Conservation (phyloP, 2,329 filamentous ascomycete genomes). For the Fusarium albidum region DNA sequence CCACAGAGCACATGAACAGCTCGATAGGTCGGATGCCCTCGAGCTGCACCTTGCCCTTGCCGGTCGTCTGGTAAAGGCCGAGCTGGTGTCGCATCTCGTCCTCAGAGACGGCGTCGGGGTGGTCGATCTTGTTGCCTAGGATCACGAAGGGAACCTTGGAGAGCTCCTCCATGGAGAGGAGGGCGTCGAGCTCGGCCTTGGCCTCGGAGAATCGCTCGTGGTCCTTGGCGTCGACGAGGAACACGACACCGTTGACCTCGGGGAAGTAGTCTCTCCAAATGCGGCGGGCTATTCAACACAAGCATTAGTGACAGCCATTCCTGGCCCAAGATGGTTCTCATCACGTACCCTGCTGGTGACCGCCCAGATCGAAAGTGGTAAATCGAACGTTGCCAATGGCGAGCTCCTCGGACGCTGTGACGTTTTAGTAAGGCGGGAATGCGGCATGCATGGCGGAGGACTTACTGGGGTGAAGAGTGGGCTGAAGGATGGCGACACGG, state of each 20-base stretch:
- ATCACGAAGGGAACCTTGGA: conserved; percentile 95
- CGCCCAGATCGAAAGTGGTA: conserved; percentile 92
- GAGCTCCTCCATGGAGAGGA: conserved; percentile 96
- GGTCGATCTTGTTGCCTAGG: conserved; percentile 99
- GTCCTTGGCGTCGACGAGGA: conserved; percentile 97
- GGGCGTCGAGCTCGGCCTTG: conserved; percentile 95
- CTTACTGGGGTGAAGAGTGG: conserved; percentile 90
- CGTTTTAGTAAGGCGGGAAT: conserved; percentile 23
- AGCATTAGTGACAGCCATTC: conserved; percentile 1
- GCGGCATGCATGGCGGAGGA: conserved; percentile 30
- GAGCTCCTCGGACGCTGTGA: conserved; percentile 84
- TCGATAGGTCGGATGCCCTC: conserved; percentile 95
- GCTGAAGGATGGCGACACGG: conserved; percentile 88
- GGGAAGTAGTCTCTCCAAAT: conserved; percentile 98
- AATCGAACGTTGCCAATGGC: conserved; percentile 93
- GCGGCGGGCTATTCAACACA: conserved; percentile 73
- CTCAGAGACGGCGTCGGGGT: conserved; percentile 93
- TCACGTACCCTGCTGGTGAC: conserved; percentile 83
- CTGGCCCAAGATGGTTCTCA: neutral
- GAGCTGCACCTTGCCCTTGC: conserved; percentile 91
- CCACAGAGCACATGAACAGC: conserved; percentile 99
- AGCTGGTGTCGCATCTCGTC: conserved; percentile 93
- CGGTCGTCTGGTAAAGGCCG: conserved; percentile 94
- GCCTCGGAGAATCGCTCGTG: conserved; percentile 93
- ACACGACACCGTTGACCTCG: conserved; percentile 95